Evolutionary conservation across 139 green algal species (phyloP), one percentile per base, ranked within the genome.

Genomic region (Chlamydomonas sp.): DNA sequence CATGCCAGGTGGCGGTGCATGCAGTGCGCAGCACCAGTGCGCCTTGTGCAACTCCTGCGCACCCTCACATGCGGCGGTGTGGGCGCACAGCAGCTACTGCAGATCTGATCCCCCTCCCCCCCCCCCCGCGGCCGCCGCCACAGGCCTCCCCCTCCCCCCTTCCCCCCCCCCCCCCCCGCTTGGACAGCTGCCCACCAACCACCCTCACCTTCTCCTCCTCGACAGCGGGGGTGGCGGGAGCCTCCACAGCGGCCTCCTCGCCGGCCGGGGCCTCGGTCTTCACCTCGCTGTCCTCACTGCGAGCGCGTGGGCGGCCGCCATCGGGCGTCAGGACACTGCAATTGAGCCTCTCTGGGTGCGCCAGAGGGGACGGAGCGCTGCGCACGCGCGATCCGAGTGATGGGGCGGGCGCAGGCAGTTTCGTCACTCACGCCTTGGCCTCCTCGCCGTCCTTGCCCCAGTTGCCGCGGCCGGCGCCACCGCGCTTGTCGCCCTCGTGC

Each of bases 401-500:
- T 5, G 4, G 4, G 3, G 47, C 3, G 37, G 29, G 29, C 24
- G 48, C 0, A 58, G 39, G 65, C 20, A 3, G 5, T 49, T 34
- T 26, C 34, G 10, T 29, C 70, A 61, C 79, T 77, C 48, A 13
- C 16, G 54, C 26, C 54, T 63, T 63, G n/a, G 28, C 70, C 50
- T 74, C 74, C 39, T 5, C 54, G 16, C 62, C 76, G 48, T 85
- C 86, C 43, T 79, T 75, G 65, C 81, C 83, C 90, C 90, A 96
- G 78, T 96, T 96, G 78, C 84, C 87, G 54, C 77, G 73, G 68
- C 90, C 90, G 48, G 71, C 79, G 35, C 90, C 90, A 47, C 82
- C 74, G 26, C 84, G 83, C 84, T 96, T 95, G 68, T 91, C 76
- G 43, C 65, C 79, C 83, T 95, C 90, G 73, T 90, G 79, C 10